Evolutionary conservation across 257 asterid species (phyloP).

Genomic region (Nicotiana paniculata): DNA sequence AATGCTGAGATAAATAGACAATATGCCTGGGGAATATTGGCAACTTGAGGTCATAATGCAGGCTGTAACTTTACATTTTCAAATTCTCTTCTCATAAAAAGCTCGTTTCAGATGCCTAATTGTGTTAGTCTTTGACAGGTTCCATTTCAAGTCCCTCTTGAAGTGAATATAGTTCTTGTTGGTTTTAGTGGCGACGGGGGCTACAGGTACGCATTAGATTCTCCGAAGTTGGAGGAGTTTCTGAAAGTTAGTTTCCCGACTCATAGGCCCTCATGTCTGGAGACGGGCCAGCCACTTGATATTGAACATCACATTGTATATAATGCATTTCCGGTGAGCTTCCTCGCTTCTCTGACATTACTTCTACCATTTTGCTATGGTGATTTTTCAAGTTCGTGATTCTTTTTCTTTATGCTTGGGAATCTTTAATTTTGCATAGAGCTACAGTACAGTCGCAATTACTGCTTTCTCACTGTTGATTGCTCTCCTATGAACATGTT

Average conservation of each 20-base stretch:
- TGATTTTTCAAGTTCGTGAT: neutral
- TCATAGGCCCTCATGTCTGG: constrained; percentile 90
- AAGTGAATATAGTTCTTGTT: constrained; percentile 86
- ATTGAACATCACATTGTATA: constrained; percentile 92
- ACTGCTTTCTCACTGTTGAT: neutral
- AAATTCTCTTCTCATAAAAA: neutral
- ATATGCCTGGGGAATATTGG: neutral
- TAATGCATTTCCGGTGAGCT: constrained; percentile 77
- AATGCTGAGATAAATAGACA: neutral
- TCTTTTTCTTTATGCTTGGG: neutral
- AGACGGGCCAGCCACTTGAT: constrained; percentile 96
- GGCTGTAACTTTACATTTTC: neutral
- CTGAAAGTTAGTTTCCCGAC: constrained; percentile 77
- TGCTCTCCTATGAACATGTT: neutral
- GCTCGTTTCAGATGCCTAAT: constrained; percentile 10
- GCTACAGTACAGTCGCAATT: neutral
- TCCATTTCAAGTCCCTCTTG: constrained; percentile 98
- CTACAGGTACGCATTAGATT: constrained; percentile 67
- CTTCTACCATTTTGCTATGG: constrained; percentile 8
- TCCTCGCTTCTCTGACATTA: constrained; percentile 9
- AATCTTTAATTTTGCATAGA: neutral
- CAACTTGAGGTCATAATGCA: neutral
- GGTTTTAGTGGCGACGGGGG: constrained; percentile 96
- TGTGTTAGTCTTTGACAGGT: constrained; percentile 46
- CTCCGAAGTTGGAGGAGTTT: constrained; percentile 85